Conservation (phyloP, 192 early-diverging fungal genomes). For the Phlyctochytrium planicorne region DNA sequence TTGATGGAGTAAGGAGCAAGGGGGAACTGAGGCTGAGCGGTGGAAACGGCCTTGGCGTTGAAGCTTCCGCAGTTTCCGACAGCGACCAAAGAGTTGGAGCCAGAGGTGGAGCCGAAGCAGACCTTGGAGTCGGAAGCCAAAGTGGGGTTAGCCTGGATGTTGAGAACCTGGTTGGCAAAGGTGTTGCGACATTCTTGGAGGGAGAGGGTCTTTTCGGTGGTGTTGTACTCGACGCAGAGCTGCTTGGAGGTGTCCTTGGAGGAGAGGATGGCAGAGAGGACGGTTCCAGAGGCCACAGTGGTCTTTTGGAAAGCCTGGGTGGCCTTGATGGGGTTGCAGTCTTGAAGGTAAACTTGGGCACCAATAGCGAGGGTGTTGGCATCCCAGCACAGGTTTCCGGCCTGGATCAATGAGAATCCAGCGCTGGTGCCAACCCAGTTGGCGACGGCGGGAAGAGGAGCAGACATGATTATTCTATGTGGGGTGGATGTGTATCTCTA, state of each 20-base stretch:
- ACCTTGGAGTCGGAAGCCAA: not conserved
- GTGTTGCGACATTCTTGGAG: constrained; percentile 8
- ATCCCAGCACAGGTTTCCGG: constrained; percentile 10
- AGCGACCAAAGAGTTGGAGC: not conserved
- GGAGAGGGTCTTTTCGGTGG: not conserved
- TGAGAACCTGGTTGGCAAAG: not conserved
- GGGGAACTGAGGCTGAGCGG: not conserved
- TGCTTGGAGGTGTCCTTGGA: not conserved
- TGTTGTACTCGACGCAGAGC: constrained; percentile 12
- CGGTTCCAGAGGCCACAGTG: not conserved
- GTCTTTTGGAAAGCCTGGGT: constrained; percentile 10
- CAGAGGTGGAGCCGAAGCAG: not conserved
- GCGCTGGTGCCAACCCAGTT: not conserved
- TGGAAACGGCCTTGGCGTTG: not conserved
- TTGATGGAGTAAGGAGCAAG: not conserved
- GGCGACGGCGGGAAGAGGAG: not conserved
- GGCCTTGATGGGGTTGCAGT: not conserved
- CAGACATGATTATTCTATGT: too few species aligned
- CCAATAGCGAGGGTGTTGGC: constrained; percentile 9
- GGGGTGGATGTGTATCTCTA: too few species aligned
- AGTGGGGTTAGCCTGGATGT: not conserved
- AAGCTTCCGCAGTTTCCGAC: not conserved
- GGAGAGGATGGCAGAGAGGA: not conserved
- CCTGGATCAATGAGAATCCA: not conserved
- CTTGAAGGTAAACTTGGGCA: not conserved